Evolutionary conservation across 768 basidiomycete species (phyloP), one percentile per base, ranked within the genome.

Genomic region (Vishniacozyma victoriae): DNA sequence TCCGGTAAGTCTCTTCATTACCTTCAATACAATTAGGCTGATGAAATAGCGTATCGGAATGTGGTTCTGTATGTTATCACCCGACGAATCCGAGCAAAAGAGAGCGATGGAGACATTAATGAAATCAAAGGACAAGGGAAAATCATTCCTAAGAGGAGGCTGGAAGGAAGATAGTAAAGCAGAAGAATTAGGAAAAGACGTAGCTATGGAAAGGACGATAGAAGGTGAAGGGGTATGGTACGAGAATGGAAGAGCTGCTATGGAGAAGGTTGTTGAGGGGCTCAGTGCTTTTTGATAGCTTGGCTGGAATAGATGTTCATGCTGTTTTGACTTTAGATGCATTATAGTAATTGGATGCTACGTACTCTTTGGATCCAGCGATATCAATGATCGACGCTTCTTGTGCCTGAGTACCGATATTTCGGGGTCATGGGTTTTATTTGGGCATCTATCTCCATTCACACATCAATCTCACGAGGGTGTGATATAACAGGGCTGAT

Each of bases 161-260:
- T 68, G 66, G 66, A 60, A 53, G 37, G 54, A 68, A 3, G 60
- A 62, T 45, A 35, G 48, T 11, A 48, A 60, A 31, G 60, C 62
- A 7, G 49, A 47, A 19, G 19, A 16, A 1, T 13, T 62, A 3
- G 64, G 64, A 3, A 20, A 5, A 7, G n/a, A 31, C 7, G 6
- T 44, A 4, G 42, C 24, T 6, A 16, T 23, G 36, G 52, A 60
- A 47, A 59, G 64, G 23, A 62, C 57, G 3, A 18, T 57, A 14
- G 36, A 22, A 9, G 43, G 36, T 4, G 38, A 35, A 5, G 52
- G 46, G n/a, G 43, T 37, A 18, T 65, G 67, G 63, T 41, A 50
- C 3, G 52, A 46, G 15, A 55, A 50, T 41, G 52, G 52, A 3
- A 57, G 48, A 39, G 43, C 52, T 35, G 60, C 50, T 20, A 64